Base-by-base conservation (phyloP, 2,329 filamentous ascomycete genomes). In the Talaromyces piceae region DNA sequence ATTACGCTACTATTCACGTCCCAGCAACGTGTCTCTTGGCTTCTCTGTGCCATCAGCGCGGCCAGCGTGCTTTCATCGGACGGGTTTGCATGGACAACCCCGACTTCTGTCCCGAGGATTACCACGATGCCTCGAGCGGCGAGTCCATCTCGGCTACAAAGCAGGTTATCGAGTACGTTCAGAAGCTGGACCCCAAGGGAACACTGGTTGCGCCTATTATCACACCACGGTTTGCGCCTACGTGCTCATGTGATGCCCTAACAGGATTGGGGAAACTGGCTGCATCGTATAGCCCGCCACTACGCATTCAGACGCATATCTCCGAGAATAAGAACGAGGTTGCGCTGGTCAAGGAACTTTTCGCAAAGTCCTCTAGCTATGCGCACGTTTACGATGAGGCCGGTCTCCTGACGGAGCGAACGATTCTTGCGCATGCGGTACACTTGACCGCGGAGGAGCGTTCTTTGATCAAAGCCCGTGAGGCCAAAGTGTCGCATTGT, bases 41-140 rank as follows among this genome's bases (percentile, higher is more conserved):
- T 0, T 82, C 88, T 57, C 80, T 96, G 16, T 96, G 91, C 63
- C 76, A 88, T n/a, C 65, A 72, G 0, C 73, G 81, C 23, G 93
- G 93, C 41, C 93, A 98, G 71, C 79, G 93, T 49, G 93, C 93
- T 5, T 87, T 97, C 57, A 81, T 98, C 37, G 93, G 93, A 27
- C 79, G 93, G 37, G 88, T 94, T n/a, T 96, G 91, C 74, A 97
- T 98, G 93, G 89, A 97, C 67, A 78, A 79, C 26, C 67, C 68
- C 0, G 66, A 71, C 0, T 69, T 86, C 4, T 84, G 82, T 31
- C 91, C 91, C 0, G 77, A 79, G 1, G 87, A 85, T 72, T 97
- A 97, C 72, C 78, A 83, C 20, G 93, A 98, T 65, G 79, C 79
- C 52, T 82, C 79, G 13, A 69, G 82, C 0, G 78, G 79, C 2